A percentile compares a stretch with the other conserved stretches of the same genome.
Conservation (phyloP, 2,329 filamentous ascomycete species). For the Lachnellula hyalina region DNA sequence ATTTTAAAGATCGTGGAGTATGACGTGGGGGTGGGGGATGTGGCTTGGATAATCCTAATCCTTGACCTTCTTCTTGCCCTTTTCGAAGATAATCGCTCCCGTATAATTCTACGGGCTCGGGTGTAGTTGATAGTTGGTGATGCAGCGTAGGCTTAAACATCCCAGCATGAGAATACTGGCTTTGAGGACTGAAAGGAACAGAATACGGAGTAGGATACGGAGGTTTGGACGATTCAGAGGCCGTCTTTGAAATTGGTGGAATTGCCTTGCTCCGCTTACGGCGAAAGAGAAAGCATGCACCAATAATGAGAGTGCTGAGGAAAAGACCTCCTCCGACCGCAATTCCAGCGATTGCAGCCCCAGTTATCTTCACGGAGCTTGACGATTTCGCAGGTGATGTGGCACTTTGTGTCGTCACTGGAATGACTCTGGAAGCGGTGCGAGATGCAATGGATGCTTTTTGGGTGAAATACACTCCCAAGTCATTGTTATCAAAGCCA, state of each 20-base stretch:
- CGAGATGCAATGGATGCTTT: conserved; percentile 41
- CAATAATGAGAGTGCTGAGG: conserved; percentile 27
- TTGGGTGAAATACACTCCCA: conserved; percentile 49
- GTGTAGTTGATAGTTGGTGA: conserved; percentile 4
- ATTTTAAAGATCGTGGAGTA: neutral
- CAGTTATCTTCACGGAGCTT: conserved; percentile 24
- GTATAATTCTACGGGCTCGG: conserved; percentile 8
- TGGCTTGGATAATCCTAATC: neutral
- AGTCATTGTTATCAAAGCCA: conserved; percentile 47
- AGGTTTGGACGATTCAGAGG: neutral
- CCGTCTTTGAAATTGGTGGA: neutral
- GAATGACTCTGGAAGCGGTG: conserved; percentile 42
- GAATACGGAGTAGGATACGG: no score
- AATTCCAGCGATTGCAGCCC: conserved; percentile 41
- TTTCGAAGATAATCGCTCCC: conserved; percentile 2
- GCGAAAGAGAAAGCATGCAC: conserved; percentile 31
- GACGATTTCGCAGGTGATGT: conserved; percentile 24
- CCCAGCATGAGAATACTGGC: neutral
- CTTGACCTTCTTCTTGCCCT: neutral
- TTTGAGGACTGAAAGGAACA: conserved; percentile 2
- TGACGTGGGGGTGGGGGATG: neutral
- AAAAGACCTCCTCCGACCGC: conserved; percentile 34
- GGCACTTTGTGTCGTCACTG: conserved; percentile 1
- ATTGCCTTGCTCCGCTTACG: conserved; percentile 8
- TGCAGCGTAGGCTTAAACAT: neutral